These are phyloP conservation scores for Aspergillus glaucus DNA, from an alignment of 2,329 filamentous ascomycete species.

Conservation along the genomic window DNA sequence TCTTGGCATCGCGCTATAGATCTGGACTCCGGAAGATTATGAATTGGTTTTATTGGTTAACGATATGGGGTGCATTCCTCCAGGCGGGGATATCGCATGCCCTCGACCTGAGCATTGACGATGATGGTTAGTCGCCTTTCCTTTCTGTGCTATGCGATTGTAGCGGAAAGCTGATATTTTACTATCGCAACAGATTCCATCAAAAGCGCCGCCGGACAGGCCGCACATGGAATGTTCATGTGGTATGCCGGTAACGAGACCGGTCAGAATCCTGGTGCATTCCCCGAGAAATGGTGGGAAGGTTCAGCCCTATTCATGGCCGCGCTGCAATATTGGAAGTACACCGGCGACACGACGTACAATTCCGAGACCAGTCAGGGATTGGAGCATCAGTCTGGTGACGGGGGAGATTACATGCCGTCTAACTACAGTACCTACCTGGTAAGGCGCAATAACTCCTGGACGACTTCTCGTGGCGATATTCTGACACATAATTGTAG, in stretches of 20 bases:
- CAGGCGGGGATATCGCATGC: constrained; percentile 6
- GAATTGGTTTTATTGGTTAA: background rate
- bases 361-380: constrained; percentile 50
- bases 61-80: background rate
- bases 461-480: constrained; percentile 7
- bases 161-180: background rate
- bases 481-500: background rate
- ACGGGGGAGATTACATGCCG: constrained; percentile 31
- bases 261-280: constrained; percentile 46
- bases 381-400: constrained; percentile 28
- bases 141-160: background rate
- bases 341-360: constrained; percentile 59
- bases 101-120: constrained; percentile 21
- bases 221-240: constrained; percentile 45
- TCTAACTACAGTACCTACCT: constrained; percentile 31
- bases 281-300: constrained; percentile 74
- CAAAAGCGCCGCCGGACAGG: constrained; percentile 36
- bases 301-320: constrained; percentile 63
- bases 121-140: constrained; percentile 13
- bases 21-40: background rate
- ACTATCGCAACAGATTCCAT: constrained; percentile 31
- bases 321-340: constrained; percentile 64
- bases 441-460: constrained; percentile 4
- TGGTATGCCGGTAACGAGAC: constrained; percentile 50
- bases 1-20: background rate